Evolutionary conservation across 768 basidiomycete species (phyloP).

Genomic region (Collybia sordida): DNA sequence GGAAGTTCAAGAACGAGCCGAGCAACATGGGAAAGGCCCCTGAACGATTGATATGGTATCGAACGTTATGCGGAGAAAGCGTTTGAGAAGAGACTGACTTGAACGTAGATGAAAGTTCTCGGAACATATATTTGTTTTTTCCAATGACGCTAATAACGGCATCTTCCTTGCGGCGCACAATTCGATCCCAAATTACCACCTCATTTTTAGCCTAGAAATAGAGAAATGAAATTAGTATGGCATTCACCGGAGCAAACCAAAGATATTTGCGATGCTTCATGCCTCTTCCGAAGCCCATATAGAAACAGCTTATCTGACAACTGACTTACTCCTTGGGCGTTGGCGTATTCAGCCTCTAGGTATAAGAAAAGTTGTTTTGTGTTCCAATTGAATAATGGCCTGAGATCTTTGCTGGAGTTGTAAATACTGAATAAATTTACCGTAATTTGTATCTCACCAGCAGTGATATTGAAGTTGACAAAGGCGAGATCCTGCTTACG

Average conservation of each 20-base stretch:
- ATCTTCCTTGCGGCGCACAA: conserved; percentile 78
- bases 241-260: not conserved
- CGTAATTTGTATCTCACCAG: conserved; percentile 49
- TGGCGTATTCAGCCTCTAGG: conserved; percentile 81
- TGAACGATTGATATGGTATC: not conserved
- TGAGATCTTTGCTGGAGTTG: conserved; percentile 54
- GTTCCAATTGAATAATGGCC: conserved; percentile 90
- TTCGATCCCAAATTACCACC: conserved; percentile 91
- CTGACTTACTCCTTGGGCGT: conserved; percentile 63
- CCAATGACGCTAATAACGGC: conserved; percentile 63
- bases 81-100: conserved; percentile 48
- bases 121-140: conserved; percentile 85
- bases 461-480: conserved; percentile 77
- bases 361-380: conserved; percentile 94
- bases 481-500: conserved; percentile 76
- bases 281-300: no score
- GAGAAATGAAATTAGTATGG: not conserved
- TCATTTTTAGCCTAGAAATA: conserved; percentile 59
- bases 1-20: conserved; percentile 1
- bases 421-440: not conserved
- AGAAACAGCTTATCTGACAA: not conserved
- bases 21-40: not conserved
- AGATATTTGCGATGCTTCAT: not conserved
- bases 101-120: conserved; percentile 73
- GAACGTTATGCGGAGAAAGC: no score